phyloP scores from a whole-genome alignment of 306 rosid species.

The Trifolium repens region DNA sequence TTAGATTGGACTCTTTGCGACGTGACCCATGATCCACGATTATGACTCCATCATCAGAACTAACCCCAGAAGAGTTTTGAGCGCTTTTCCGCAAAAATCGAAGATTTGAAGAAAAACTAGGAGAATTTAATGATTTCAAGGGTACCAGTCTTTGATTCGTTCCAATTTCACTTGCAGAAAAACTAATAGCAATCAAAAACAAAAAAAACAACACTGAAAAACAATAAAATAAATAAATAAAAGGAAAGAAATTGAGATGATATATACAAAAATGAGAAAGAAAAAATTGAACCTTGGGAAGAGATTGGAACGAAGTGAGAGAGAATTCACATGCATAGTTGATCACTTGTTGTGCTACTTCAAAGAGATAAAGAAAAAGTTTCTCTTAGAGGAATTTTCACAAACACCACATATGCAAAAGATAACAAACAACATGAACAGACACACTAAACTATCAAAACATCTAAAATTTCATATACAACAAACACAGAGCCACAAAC shows the following conservation, averaged over 20 bases:
- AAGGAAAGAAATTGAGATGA: neutral
- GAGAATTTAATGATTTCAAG: conserved; percentile 47
- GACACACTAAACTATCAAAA: neutral
- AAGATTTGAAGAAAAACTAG: conserved; percentile 29
- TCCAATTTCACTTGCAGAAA: conserved; percentile 45
- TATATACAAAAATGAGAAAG: conserved; percentile 1
- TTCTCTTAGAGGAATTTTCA: neutral
- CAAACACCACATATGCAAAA: neutral
- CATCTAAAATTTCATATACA: neutral
- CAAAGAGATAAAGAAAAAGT: neutral
- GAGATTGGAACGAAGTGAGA: conserved; percentile 39
- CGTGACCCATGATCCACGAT: conserved; percentile 97
- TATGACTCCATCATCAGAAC: conserved; percentile 65
- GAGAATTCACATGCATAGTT: conserved; percentile 32
- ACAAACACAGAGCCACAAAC: neutral
- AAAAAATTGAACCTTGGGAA: conserved; percentile 45
- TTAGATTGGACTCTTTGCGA: conserved; percentile 81
- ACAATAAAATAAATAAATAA: no score
- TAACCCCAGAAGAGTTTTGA: conserved; percentile 50
- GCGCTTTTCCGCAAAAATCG: conserved; percentile 45
- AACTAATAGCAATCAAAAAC: conserved; percentile 23
- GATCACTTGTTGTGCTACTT: conserved; percentile 9
- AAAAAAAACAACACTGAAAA: neutral
- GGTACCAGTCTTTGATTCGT: conserved; percentile 40
- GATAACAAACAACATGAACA: neutral